Evolutionary conservation across 2,329 filamentous ascomycete genomes (phyloP).

Genomic region (Arthrobotrys megalospora): DNA sequence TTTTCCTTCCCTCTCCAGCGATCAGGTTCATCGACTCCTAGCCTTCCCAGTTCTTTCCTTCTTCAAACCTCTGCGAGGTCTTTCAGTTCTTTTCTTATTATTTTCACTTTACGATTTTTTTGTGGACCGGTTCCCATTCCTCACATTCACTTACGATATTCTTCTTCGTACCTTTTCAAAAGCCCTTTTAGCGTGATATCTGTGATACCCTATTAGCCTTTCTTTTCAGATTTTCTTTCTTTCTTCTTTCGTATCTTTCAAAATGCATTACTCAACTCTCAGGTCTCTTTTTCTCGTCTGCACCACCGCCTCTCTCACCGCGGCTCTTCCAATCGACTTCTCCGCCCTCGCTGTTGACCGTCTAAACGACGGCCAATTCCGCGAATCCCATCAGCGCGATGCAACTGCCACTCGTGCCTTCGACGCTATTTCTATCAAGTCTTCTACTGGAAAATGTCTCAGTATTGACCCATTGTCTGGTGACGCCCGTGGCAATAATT

Average conservation of each 20-base stretch:
- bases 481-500: constrained; percentile 73
- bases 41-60: constrained; percentile 27
- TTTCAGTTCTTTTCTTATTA: constrained; percentile 20
- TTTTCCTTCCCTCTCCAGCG: constrained; percentile 39
- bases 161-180: neutral
- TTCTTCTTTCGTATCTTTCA: neutral
- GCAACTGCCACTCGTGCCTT: constrained; percentile 70
- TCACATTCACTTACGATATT: constrained; percentile 26
- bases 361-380: constrained; percentile 71
- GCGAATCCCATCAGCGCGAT: constrained; percentile 71
- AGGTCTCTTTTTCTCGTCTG: constrained; percentile 29
- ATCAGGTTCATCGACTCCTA: constrained; percentile 53
- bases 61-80: constrained; percentile 46
- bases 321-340: constrained; percentile 24
- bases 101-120: constrained; percentile 21
- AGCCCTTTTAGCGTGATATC: neutral
- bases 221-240: neutral
- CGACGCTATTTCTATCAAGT: constrained; percentile 69
- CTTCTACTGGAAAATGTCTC: constrained; percentile 69
- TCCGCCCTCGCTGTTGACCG: constrained; percentile 69
- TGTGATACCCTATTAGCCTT: constrained; percentile 13
- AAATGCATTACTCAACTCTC: constrained; percentile 44
- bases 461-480: constrained; percentile 72
- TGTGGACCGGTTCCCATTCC: constrained; percentile 45
- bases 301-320: constrained; percentile 26